Percentiles rank a stretch among this genome's conserved stretches.
These are phyloP conservation scores for Pistacia vera DNA, from an alignment of 345 rosid genomes.

Conservation along the genomic window DNA sequence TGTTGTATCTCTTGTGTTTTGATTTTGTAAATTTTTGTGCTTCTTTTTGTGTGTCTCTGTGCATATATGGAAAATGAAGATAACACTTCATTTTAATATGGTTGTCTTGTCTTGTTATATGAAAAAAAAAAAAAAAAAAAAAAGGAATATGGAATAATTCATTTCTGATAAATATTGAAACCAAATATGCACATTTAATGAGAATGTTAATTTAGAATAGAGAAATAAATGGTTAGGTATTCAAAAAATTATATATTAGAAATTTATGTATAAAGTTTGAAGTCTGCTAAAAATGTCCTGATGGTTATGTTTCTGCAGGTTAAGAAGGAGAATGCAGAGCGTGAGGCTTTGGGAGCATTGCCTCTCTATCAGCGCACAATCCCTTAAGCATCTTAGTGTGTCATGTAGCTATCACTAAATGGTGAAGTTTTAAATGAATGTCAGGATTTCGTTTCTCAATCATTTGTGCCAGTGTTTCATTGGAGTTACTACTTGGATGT, in stretches of 20 bases:
- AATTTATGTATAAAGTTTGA: neutral
- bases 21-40: no score
- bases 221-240: no score
- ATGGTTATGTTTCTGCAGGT: constrained; percentile 51
- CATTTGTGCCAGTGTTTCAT: constrained; percentile 13
- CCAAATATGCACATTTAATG: neutral
- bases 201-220: neutral
- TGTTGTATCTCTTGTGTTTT: neutral
- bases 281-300: neutral
- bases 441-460: constrained; percentile 18
- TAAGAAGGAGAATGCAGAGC: constrained; percentile 77
- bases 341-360: constrained; percentile 91
- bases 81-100: neutral
- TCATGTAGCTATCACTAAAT: constrained; percentile 12
- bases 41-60: neutral
- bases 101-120: neutral
- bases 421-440: constrained; percentile 15
- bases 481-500: constrained; percentile 8
- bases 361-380: constrained; percentile 87
- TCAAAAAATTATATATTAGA: neutral
- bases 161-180: neutral
- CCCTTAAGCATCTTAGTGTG: constrained; percentile 47
- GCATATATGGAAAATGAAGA: neutral
- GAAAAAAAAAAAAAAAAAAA: neutral
- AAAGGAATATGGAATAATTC: neutral